phyloP scores from a whole-genome alignment of 2,329 filamentous ascomycete species.

The Curvularia spicifera region DNA sequence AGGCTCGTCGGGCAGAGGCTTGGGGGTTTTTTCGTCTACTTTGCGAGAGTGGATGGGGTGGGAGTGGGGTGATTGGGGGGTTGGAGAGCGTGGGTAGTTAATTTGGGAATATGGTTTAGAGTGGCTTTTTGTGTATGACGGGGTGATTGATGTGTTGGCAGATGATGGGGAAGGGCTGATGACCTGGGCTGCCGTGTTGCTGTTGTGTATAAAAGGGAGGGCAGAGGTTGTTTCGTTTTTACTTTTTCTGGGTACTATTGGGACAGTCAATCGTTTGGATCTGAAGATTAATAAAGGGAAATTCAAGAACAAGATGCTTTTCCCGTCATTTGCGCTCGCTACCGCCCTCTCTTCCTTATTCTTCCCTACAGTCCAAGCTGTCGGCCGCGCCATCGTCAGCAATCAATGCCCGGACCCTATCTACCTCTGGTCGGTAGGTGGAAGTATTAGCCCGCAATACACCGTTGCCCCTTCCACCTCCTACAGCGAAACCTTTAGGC shows the following conservation, averaged over 20 bases:
- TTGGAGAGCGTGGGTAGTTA: not conserved
- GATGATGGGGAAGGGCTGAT: not conserved
- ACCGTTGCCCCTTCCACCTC: conserved; percentile 31
- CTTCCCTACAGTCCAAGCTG: conserved; percentile 19
- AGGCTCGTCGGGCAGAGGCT: not conserved
- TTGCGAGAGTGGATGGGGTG: not conserved
- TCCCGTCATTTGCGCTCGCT: not conserved
- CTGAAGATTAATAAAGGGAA: not conserved
- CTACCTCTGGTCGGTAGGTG: conserved; percentile 42
- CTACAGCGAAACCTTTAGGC: conserved; percentile 34
- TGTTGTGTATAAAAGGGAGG: not conserved
- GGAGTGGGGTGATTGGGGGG: not conserved
- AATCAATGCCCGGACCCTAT: conserved; percentile 40
- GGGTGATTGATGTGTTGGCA: not conserved
- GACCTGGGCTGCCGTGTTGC: not conserved
- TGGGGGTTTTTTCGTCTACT: not conserved
- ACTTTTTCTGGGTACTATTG: not conserved
- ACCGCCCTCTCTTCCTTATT: conserved; percentile 1
- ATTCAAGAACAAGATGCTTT: not conserved
- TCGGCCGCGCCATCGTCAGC: conserved; percentile 41
- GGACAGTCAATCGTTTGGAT: too few species aligned
- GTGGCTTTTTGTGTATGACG: not conserved
- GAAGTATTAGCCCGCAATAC: conserved; percentile 23
- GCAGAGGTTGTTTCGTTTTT: not conserved
- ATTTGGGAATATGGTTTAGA: not conserved